These are phyloP conservation scores for Kazachstania martiniae DNA, from an alignment of 805 yeast genomes.

Conservation along the genomic window DNA sequence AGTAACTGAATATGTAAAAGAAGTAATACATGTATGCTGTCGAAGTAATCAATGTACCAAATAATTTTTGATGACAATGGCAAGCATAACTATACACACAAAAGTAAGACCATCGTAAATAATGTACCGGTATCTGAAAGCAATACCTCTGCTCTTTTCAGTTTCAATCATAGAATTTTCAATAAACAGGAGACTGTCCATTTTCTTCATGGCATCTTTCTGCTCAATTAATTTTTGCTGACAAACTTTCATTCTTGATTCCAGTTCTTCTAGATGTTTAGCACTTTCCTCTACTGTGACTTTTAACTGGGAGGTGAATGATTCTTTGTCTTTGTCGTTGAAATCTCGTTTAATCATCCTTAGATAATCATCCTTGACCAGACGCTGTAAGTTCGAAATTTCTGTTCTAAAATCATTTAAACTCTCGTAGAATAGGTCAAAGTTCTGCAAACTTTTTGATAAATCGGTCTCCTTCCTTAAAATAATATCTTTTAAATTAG, in stretches of 20 bases:
- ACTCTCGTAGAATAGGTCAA: conserved; percentile 15
- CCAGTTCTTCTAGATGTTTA: conserved; percentile 20
- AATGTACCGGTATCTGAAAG: conserved; percentile 5
- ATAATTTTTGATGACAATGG: background rate
- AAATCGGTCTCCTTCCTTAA: conserved; percentile 20
- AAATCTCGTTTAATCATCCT: conserved; percentile 22
- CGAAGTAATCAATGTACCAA: too few relatives aligned
- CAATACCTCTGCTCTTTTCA: conserved; percentile 1
- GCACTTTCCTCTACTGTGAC: conserved; percentile 10
- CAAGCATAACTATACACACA: background rate
- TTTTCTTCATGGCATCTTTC: conserved; percentile 18
- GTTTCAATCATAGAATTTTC: conserved; percentile 6
- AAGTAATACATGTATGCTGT: too few relatives aligned
- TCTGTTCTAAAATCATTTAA: conserved; percentile 22
- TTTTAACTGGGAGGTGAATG: conserved; percentile 16
- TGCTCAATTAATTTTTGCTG: conserved; percentile 13
- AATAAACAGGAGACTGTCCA: conserved; percentile 16
- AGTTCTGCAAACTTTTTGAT: conserved; percentile 21
- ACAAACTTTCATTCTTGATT: conserved; percentile 18
- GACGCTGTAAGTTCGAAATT: conserved; percentile 17
- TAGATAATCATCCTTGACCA: conserved; percentile 23
- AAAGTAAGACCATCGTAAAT: conserved; percentile 4
- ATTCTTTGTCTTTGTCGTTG: conserved; percentile 14
- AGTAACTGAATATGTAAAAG: too few relatives aligned
- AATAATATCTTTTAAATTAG: conserved; percentile 13